These are phyloP conservation scores for Clarireedia monteithiana DNA, from an alignment of 2,329 filamentous ascomycete genomes.

Conservation along the genomic window DNA sequence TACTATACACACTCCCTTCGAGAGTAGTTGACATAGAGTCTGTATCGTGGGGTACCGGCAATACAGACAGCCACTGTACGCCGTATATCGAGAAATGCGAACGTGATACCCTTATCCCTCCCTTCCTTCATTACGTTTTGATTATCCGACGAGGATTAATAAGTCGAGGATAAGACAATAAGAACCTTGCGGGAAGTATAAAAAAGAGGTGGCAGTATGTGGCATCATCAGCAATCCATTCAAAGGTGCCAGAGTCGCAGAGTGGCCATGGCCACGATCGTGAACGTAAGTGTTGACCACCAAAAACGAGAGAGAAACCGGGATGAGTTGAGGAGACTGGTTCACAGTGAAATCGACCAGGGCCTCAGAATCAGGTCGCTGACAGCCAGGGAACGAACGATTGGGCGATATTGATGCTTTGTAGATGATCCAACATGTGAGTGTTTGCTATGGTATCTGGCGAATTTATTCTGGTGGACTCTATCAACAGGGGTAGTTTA, in stretches of 20 bases:
- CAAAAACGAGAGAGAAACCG: background rate
- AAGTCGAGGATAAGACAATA: background rate
- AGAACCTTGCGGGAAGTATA: background rate
- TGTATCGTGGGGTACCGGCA: background rate
- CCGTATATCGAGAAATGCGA: constrained; percentile 5
- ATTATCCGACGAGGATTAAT: background rate
- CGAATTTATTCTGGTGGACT: too few relatives aligned
- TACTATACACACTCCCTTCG: background rate
- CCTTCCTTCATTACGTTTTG: background rate
- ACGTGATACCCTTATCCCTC: constrained; percentile 3
- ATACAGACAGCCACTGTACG: too few relatives aligned
- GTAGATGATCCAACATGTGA: background rate
- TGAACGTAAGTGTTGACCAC: background rate
- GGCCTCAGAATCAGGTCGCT: background rate
- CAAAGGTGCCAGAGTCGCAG: constrained; percentile 3
- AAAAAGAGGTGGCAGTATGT: constrained; percentile 4
- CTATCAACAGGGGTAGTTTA: too few relatives aligned
- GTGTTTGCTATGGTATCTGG: background rate
- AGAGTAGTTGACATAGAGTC: background rate
- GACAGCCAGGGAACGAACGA: background rate
- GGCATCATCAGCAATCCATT: constrained; percentile 4
- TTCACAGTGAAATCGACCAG: constrained; percentile 1
- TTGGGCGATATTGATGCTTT: constrained; percentile 5
- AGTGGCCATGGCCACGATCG: background rate
- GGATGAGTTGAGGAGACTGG: background rate